phyloP scores from a whole-genome alignment of 805 yeast genomes.

The Kazachstania kunashirensis region DNA sequence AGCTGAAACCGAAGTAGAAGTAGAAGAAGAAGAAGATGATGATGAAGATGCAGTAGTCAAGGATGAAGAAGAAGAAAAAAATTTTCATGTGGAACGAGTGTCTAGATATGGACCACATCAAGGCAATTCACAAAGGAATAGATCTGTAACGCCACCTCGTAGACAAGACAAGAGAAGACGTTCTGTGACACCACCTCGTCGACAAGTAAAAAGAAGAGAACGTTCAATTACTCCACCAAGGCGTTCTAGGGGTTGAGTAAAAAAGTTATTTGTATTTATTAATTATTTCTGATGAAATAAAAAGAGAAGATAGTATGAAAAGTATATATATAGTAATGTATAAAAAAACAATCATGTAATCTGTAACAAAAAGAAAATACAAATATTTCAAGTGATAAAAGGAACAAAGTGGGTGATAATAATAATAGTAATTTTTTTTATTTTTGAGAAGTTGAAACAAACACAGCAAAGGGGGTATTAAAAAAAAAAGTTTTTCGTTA shows the following conservation, averaged over 20 bases:
- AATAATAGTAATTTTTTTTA: no score
- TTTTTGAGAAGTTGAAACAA: not conserved
- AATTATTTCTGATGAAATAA: not conserved
- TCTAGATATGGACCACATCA: conserved; percentile 4
- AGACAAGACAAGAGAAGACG: conserved; percentile 4
- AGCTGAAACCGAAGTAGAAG: conserved; percentile 15
- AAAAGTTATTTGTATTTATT: not conserved
- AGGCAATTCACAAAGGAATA: not conserved
- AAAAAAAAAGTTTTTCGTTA: not conserved
- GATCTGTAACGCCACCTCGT: not conserved
- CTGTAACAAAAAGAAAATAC: not conserved
- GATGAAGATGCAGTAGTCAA: conserved; percentile 1
- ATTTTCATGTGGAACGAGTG: conserved; percentile 8
- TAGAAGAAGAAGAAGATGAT: conserved; percentile 7
- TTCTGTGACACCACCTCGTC: conserved; percentile 13
- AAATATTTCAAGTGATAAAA: no score
- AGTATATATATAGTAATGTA: not conserved
- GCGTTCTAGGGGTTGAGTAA: not conserved
- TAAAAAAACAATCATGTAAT: not conserved
- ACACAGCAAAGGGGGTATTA: conserved; percentile 1
- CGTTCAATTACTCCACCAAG: conserved; percentile 17
- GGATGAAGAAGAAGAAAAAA: conserved; percentile 3
- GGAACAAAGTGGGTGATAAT: no score
- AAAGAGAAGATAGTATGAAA: not conserved
- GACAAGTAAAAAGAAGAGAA: conserved; percentile 3